These are phyloP conservation scores for Penicillium verrucosum DNA, from an alignment of 2,329 filamentous ascomycete genomes.

Conservation along the genomic window DNA sequence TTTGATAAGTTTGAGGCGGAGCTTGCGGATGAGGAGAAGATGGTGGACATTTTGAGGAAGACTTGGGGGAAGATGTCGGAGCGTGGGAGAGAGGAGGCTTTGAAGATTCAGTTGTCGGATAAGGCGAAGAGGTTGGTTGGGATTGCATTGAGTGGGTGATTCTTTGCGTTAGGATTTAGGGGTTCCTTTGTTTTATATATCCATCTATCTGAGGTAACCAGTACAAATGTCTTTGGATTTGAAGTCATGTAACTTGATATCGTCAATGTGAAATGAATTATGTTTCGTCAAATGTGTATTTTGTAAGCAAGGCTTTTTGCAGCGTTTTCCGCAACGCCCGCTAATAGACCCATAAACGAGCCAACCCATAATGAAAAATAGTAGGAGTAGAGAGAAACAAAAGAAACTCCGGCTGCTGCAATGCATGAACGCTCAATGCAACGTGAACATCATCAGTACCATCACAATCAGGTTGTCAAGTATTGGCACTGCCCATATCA, in stretches of 20 bases:
- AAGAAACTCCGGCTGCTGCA: neutral
- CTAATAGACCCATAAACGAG: neutral
- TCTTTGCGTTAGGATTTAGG: neutral
- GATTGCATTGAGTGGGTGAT: conserved; percentile 55
- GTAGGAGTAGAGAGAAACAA: neutral
- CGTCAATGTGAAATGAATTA: neutral
- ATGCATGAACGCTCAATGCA: conserved; percentile 3
- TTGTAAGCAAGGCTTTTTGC: neutral
- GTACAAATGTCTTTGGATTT: neutral
- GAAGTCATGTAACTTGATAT: neutral
- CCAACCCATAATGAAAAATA: neutral
- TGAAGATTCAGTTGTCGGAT: conserved; percentile 63
- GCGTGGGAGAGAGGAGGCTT: conserved; percentile 60
- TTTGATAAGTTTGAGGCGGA: conserved; percentile 75
- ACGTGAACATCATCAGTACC: neutral
- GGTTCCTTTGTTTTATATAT: neutral
- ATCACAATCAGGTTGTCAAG: neutral
- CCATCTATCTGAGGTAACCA: neutral
- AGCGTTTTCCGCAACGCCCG: neutral
- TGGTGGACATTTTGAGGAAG: conserved; percentile 66
- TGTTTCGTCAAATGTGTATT: neutral
- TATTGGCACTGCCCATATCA: conserved; percentile 35
- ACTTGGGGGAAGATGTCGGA: conserved; percentile 74
- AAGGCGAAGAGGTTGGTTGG: conserved; percentile 59
- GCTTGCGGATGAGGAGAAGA: conserved; percentile 70